These are phyloP conservation scores for Osmanthus fragrans DNA, from an alignment of 257 asterid genomes.

Conservation along the genomic window DNA sequence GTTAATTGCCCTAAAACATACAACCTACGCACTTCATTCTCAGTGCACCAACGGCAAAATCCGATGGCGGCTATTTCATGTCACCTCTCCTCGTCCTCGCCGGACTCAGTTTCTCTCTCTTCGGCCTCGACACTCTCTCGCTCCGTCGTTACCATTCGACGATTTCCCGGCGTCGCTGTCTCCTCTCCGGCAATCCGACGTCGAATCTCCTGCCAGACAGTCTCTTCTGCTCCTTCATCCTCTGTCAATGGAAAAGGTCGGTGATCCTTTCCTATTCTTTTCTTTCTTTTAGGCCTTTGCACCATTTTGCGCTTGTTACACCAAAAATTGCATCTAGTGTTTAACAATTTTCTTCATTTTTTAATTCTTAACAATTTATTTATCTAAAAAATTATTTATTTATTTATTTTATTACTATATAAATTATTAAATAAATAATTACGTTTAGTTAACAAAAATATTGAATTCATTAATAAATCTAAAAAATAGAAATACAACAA, in stretches of 20 bases:
- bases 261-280: background rate
- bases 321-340: too few species aligned
- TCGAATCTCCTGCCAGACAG: slow-evolving; percentile 67
- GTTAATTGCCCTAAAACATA: background rate
- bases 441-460: too few species aligned
- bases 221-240: slow-evolving; percentile 46
- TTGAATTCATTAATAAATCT: too few species aligned
- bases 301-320: too few species aligned
- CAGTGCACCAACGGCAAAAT: background rate
- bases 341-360: too few species aligned
- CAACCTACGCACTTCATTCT: background rate
- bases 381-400: too few species aligned
- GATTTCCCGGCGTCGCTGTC: slow-evolving; percentile 27
- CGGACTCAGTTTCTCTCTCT: slow-evolving; percentile 49
- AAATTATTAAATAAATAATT: too few species aligned
- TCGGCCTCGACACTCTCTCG: slow-evolving; percentile 46
- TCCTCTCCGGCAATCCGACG: slow-evolving; percentile 45
- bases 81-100: slow-evolving; percentile 46
- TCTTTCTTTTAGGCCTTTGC: background rate
- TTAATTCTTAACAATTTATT: too few species aligned
- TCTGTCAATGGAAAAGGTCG: slow-evolving; percentile 59
- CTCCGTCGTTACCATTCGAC: slow-evolving; percentile 32
- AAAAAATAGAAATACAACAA: too few species aligned
- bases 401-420: too few species aligned
- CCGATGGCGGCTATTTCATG: slow-evolving; percentile 50